Conservation (phyloP, 2,329 filamentous ascomycete species). For the Sarocladium oryzae region DNA sequence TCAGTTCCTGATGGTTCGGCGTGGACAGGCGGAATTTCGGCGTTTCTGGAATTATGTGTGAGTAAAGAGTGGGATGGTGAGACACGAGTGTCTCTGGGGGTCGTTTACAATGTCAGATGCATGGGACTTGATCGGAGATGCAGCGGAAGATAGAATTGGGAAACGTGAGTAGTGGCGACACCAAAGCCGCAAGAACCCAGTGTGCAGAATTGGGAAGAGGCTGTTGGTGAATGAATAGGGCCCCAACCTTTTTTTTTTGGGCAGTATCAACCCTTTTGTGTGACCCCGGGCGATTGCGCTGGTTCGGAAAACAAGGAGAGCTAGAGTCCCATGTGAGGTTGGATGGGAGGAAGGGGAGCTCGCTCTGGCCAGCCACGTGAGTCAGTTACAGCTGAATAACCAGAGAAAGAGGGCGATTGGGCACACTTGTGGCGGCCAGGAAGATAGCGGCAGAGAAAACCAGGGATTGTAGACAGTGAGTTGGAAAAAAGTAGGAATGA, state of each 20-base stretch:
- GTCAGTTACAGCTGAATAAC: background rate
- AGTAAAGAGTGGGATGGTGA: background rate
- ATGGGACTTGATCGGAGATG: background rate
- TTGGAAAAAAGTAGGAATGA: background rate
- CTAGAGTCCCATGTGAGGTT: slow-evolving; percentile 13
- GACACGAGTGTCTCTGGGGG: background rate
- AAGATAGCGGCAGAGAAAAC: background rate
- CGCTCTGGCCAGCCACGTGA: slow-evolving; percentile 6
- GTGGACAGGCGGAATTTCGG: background rate
- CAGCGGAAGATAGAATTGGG: background rate
- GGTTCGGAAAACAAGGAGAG: slow-evolving; percentile 1
- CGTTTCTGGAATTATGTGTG: background rate
- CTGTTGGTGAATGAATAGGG: background rate
- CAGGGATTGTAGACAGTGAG: background rate
- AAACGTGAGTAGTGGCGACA: background rate
- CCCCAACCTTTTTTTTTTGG: background rate
- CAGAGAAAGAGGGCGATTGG: background rate
- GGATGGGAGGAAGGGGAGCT: background rate
- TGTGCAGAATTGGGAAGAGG: background rate
- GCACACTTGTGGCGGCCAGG: background rate
- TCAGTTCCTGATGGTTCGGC: background rate
- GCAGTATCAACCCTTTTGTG: background rate
- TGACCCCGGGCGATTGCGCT: background rate
- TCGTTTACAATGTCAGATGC: background rate
- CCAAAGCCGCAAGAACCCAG: background rate